Conservation (phyloP, 345 rosid genomes). For the Murraya koenigii region DNA sequence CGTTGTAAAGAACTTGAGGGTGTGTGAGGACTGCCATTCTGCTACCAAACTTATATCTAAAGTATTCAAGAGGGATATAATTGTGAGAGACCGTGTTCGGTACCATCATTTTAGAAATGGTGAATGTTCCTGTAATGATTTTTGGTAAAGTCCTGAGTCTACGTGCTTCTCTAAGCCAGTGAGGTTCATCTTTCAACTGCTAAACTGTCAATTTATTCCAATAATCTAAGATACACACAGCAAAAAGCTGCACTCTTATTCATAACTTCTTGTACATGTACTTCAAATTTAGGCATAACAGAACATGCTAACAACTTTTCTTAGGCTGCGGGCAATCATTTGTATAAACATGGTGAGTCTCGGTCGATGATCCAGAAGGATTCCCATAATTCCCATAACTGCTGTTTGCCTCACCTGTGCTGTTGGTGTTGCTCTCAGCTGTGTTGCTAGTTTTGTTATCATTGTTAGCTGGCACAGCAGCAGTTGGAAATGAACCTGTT, state of each 20-base stretch:
- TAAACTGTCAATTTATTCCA: not conserved
- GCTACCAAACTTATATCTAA: slow-evolving; percentile 37
- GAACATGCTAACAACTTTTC: slow-evolving; percentile 10
- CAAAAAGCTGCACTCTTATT: not conserved
- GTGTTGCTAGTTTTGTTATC: not conserved
- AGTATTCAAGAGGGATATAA: slow-evolving; percentile 33
- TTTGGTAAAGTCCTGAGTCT: slow-evolving; percentile 27
- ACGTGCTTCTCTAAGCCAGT: not conserved
- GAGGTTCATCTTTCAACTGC: not conserved
- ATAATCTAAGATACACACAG: not conserved
- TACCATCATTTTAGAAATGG: slow-evolving; percentile 45
- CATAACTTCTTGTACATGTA: not conserved
- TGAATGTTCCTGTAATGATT: slow-evolving; percentile 40
- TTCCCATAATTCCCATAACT: slow-evolving; percentile 19
- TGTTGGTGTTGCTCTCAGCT: not conserved
- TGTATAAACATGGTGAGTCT: slow-evolving; percentile 23
- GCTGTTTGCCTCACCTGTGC: slow-evolving; percentile 20
- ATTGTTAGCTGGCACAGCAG: not conserved
- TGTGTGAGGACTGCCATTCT: slow-evolving; percentile 42
- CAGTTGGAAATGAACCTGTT: not conserved
- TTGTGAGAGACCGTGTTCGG: slow-evolving; percentile 39
- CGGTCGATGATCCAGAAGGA: slow-evolving; percentile 28
- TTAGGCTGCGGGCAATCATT: slow-evolving; percentile 26
- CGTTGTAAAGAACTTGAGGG: slow-evolving; percentile 40
- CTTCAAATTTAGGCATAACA: not conserved